A percentile compares a stretch with the other conserved stretches of the same genome.
phyloP scores from a whole-genome alignment of 2,329 filamentous ascomycete genomes.

The Setomelanomma holmii region DNA sequence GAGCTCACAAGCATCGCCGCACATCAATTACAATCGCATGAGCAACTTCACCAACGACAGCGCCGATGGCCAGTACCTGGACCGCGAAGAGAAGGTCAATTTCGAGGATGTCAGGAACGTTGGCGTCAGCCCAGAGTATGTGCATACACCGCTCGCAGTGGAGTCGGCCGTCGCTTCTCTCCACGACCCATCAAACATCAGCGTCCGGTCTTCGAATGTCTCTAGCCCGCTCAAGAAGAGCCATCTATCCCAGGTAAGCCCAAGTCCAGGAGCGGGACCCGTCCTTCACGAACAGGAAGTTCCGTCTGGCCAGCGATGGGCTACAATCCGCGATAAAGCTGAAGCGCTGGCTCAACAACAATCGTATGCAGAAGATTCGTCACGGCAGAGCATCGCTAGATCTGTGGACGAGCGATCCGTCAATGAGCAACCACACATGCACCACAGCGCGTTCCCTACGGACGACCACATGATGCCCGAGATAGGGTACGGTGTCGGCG shows the following conservation, averaged over 20 bases:
- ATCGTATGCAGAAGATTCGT: constrained; percentile 55
- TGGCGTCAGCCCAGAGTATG: constrained; percentile 76
- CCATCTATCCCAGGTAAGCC: constrained; percentile 34
- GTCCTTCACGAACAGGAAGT: constrained; percentile 32
- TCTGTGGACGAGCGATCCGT: constrained; percentile 52
- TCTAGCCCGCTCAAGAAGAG: constrained; percentile 33
- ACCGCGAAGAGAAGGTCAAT: constrained; percentile 57
- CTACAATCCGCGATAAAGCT: constrained; percentile 52
- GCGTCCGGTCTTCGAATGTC: constrained; percentile 46
- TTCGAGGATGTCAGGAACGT: constrained; percentile 74
- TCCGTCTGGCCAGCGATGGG: constrained; percentile 44
- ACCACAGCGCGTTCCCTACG: constrained; percentile 73
- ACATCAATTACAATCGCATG: constrained; percentile 59
- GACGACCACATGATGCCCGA: constrained; percentile 76
- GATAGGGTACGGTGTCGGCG: constrained; percentile 69
- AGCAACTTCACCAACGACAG: constrained; percentile 64
- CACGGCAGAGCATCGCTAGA: constrained; percentile 61
- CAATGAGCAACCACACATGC: constrained; percentile 63
- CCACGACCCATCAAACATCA: constrained; percentile 82
- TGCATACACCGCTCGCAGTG: constrained; percentile 74
- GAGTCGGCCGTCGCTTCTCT: constrained; percentile 93
- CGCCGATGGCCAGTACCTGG: constrained; percentile 61
- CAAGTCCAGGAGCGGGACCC: constrained; percentile 18
- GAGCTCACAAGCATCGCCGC: constrained; percentile 54
- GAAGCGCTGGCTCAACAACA: constrained; percentile 40